These are phyloP conservation scores for Microstegium vimineum DNA, from an alignment of 176 grass and related monocot species.

Conservation along the genomic window DNA sequence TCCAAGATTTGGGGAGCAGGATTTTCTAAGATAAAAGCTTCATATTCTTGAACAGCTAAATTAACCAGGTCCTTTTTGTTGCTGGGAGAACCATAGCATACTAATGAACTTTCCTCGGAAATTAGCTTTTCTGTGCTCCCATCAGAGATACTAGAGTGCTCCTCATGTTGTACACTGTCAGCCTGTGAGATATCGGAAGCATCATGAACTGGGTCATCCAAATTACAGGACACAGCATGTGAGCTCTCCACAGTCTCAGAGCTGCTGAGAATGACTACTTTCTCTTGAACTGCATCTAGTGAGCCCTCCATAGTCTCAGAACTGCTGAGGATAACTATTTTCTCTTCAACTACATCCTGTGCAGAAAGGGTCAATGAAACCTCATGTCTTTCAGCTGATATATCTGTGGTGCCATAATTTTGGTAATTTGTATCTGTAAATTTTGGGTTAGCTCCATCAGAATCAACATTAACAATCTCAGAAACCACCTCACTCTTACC, in stretches of 20 bases:
- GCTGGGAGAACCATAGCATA: neutral
- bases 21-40: constrained; percentile 24
- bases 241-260: constrained; percentile 29
- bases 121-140: constrained; percentile 7
- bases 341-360: constrained; percentile 24
- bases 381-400: constrained; percentile 31
- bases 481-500: constrained; percentile 28
- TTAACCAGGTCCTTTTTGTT: constrained; percentile 16
- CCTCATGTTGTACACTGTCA: constrained; percentile 9
- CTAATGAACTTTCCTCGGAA: constrained; percentile 22
- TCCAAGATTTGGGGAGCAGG: constrained; percentile 27
- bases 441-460: constrained; percentile 1
- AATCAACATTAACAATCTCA: constrained; percentile 26
- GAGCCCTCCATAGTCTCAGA: constrained; percentile 26
- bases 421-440: constrained; percentile 19
- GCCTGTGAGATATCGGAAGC: constrained; percentile 9
- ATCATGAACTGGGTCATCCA: constrained; percentile 20
- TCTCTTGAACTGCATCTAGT: constrained; percentile 28
- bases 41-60: constrained; percentile 11
- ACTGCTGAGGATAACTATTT: constrained; percentile 33
- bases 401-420: constrained; percentile 1
- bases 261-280: constrained; percentile 35
- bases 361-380: constrained; percentile 16
- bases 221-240: constrained; percentile 14
- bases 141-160: constrained; percentile 4